Base-by-base conservation (phyloP, 1,284 basidiomycete species). In the Trichosporon coremiiforme region DNA sequence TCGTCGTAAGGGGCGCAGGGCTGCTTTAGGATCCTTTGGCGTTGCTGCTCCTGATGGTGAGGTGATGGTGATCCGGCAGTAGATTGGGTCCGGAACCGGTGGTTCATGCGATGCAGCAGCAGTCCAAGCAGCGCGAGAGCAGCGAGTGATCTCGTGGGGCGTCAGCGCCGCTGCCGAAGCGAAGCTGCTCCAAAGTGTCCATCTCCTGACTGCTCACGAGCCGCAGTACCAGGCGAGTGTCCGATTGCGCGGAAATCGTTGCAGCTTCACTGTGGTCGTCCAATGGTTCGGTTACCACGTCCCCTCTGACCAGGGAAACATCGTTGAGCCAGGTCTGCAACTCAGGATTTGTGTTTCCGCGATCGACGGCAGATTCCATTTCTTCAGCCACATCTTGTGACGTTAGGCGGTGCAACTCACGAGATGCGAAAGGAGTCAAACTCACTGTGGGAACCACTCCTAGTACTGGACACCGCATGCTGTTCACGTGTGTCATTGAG, bases 61-160 rank as follows among this genome's bases (percentile, higher is more conserved):
- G 41, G 17, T n/a, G 15, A 7, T 45, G 17, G 17, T n/a, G 41
- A 45, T n/a, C 17, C 41, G 41, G 41, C 41, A n/a, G 41, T 45
- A 45, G 41, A 45, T 45, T 45, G 41, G 41, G n/a, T 53, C 50
- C 50, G 50, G 22, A 9, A 20, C n/a, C 2, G 20, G 25, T 6
- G 10, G 8, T n/a, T 53, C 50, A 53, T 53, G 50, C 50, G 50
- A 53, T 53, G 50, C 50, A 53, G 20, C 50, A 53, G 20, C 50
- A 53, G 17, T 25, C 22, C 7, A 53, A 20, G 20, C 50, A 53
- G 50, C 20, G 17, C 20, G 50, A 22, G 22, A 53, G 50, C 20
- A 53, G 10, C 1, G 50, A 25, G 2, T 22, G 50, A 53, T 22
- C 50, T 20, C 22, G 20, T 17, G 22, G 50, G 10, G 7, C 17